Base-by-base conservation (phyloP, 805 yeast species). In the Saccharomyces kudriavzevii region DNA sequence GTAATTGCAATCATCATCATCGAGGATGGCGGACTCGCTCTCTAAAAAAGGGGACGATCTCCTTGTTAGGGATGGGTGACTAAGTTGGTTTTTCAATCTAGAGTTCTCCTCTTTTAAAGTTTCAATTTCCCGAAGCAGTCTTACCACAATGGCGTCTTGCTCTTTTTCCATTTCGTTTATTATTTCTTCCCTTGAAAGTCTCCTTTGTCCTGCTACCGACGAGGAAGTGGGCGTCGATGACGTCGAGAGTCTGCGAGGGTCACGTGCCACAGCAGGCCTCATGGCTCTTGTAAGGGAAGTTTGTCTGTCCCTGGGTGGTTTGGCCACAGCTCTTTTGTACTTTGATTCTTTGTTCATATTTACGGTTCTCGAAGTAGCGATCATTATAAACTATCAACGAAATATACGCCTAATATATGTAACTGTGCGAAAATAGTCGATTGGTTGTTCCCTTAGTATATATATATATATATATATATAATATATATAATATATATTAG, bases 131-230 rank as follows among this genome's bases (percentile, higher is more conserved):
- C 74, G 76, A 76, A 81, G 74, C 47, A 81, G 64, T 60, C 74
- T 75, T 52, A 82, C 66, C 24, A 82, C 86, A 17, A 81, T 77
- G 2, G 82, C 83, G 58, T 82, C 87, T 63, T 82, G 87, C 61
- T 82, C 85, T 54, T 79, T 74, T 58, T 82, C 87, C 83, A 82
- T 78, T 40, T 75, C 70, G 65, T 82, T 82, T 30, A 82, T 77
- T 14, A 80, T 70, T 58, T 79, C 77, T 50, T 78, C 84, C 28
- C 67, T 55, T 5, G 70, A 64, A 13, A 65, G 54, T 40, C 63
- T 56, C 35, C 61, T 56, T 46, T 52, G 53, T 13, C 22, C 43
- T 17, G 43, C n/a, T 17, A 20, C 17, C 17, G 43, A 17, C 3
- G 43, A n/a, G 2, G 43, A 35, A 20, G 43, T n/a, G 11, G 43